Conservation (phyloP, 176 grass and related monocot species). For the Oryza rufipogon region DNA sequence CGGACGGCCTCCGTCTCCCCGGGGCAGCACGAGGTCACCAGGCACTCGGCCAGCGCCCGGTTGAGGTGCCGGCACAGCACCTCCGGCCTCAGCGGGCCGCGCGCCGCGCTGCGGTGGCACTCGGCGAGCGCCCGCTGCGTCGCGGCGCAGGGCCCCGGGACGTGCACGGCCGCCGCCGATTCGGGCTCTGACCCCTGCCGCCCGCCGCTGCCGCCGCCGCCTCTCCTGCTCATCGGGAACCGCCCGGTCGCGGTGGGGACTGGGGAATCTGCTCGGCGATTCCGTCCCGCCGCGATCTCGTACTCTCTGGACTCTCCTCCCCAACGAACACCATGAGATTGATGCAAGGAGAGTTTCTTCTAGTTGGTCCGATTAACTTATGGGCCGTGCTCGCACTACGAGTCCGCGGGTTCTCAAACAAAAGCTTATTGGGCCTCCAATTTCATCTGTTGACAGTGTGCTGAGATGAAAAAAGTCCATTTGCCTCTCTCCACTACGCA, state of each 20-base stretch:
- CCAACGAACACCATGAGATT: no score
- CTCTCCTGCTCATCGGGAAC: slow-evolving; percentile 38
- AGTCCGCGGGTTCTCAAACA: no score
- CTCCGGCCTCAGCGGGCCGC: slow-evolving; percentile 45
- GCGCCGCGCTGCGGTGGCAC: slow-evolving; percentile 59
- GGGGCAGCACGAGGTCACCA: slow-evolving; percentile 66
- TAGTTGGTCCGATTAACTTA: no score
- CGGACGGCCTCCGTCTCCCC: slow-evolving; percentile 68
- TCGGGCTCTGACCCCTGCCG: not conserved
- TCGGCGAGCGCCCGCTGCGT: slow-evolving; percentile 57
- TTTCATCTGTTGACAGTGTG: no score
- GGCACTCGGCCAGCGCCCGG: slow-evolving; percentile 74
- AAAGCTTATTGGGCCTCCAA: no score
- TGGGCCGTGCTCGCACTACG: no score
- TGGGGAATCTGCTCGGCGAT: slow-evolving; percentile 10
- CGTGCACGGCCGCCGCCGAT: slow-evolving; percentile 9
- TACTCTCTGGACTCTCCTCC: not conserved
- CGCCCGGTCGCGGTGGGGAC: not conserved
- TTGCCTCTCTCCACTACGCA: no score
- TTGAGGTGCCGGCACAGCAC: slow-evolving; percentile 80
- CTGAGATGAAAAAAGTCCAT: no score
- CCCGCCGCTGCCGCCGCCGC: not conserved
- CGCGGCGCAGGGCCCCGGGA: slow-evolving; percentile 46
- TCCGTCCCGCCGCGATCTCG: slow-evolving; percentile 1
- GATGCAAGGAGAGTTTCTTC: no score